These are phyloP conservation scores for Solioccasus polychromus DNA, from an alignment of 768 basidiomycete genomes.

Conservation along the genomic window DNA sequence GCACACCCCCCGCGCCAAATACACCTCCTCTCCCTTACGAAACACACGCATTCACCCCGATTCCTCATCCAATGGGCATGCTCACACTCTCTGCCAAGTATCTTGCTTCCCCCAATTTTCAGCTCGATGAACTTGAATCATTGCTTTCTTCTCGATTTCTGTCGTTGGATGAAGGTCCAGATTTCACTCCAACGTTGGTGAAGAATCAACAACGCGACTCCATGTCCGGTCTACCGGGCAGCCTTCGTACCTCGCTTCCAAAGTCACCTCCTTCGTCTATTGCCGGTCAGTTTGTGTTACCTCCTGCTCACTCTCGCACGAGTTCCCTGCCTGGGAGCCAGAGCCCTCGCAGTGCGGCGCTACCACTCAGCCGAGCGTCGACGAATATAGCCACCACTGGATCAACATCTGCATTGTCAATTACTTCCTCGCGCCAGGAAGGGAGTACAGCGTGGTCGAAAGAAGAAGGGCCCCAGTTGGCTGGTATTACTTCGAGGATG, in stretches of 20 bases:
- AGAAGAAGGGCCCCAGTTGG: constrained; percentile 34
- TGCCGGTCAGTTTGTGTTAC: constrained; percentile 46
- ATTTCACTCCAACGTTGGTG: constrained; percentile 70
- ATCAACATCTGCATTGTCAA: constrained; percentile 39
- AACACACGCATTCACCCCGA: constrained; percentile 59
- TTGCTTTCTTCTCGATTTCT: constrained; percentile 71
- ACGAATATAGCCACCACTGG: constrained; percentile 31
- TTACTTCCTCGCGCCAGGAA: constrained; percentile 40
- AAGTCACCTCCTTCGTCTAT: constrained; percentile 43
- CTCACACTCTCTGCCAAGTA: constrained; percentile 63
- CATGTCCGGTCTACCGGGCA: constrained; percentile 40
- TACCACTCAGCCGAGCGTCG: constrained; percentile 35
- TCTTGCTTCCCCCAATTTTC: constrained; percentile 65
- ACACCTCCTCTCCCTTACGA: constrained; percentile 44
- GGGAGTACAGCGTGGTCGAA: constrained; percentile 35
- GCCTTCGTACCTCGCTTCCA: constrained; percentile 45
- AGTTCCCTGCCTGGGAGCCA: constrained; percentile 38
- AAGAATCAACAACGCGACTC: constrained; percentile 64
- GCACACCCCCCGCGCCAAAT: constrained; percentile 39
- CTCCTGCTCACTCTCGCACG: constrained; percentile 33
- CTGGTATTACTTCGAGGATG: constrained; percentile 41
- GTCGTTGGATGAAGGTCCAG: constrained; percentile 60
- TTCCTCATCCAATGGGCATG: constrained; percentile 67
- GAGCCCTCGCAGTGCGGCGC: constrained; percentile 32
- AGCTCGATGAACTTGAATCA: constrained; percentile 74